Percentiles rank a stretch among this genome's conserved stretches.
These are phyloP conservation scores for Millerago galiae DNA, from an alignment of 805 yeast species.

Conservation along the genomic window DNA sequence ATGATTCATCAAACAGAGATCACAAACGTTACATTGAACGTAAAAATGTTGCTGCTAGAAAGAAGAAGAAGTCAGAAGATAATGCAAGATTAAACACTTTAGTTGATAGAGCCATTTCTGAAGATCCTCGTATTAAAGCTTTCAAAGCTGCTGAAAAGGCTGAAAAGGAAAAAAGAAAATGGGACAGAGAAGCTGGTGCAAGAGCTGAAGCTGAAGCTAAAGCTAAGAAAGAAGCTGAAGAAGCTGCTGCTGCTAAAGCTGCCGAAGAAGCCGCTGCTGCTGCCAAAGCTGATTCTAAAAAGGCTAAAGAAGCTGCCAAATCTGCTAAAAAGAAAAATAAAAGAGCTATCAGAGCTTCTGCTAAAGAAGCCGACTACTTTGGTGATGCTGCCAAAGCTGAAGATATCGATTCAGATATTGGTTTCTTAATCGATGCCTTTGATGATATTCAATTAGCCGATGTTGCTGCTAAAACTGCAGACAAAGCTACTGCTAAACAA, in stretches of 20 bases:
- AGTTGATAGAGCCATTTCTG: constrained; percentile 80
- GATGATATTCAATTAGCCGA: constrained; percentile 73
- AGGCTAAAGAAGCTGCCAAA: constrained; percentile 91
- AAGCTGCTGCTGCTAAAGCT: constrained; percentile 71
- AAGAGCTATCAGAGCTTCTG: constrained; percentile 76
- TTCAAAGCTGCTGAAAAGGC: constrained; percentile 93
- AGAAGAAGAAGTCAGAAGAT: constrained; percentile 97
- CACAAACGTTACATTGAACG: constrained; percentile 98
- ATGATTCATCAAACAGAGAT: constrained; percentile 98
- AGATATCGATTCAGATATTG: constrained; percentile 72
- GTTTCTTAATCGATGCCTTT: constrained; percentile 67
- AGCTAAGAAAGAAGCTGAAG: constrained; percentile 83
- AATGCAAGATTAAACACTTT: constrained; percentile 80
- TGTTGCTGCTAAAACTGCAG: constrained; percentile 63
- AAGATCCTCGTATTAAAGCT: constrained; percentile 91
- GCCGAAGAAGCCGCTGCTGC: constrained; percentile 63
- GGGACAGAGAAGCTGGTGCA: constrained; percentile 98
- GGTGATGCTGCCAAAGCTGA: constrained; percentile 68
- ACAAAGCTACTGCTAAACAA: constrained; percentile 51
- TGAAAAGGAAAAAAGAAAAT: constrained; percentile 89
- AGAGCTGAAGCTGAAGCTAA: constrained; percentile 95
- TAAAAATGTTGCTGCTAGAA: constrained; percentile 93
- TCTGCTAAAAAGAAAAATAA: constrained; percentile 91
- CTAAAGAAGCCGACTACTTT: constrained; percentile 79
- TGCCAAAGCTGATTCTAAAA: constrained; percentile 75